Base-by-base conservation (phyloP, 495 filamentous ascomycete genomes). In the Daldinia bambusicola region DNA sequence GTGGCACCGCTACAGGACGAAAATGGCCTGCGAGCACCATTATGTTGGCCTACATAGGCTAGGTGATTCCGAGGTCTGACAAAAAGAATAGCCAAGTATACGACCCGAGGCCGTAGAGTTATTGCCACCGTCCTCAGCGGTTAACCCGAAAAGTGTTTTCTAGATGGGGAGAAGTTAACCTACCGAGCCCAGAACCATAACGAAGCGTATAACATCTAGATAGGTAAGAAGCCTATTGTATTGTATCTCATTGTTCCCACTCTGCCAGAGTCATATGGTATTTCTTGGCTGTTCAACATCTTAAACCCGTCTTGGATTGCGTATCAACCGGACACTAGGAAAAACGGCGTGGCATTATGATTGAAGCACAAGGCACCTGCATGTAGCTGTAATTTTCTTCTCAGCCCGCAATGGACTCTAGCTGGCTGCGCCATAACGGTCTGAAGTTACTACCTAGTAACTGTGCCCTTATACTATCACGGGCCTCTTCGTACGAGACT, bases 351-450 rank as follows among this genome's bases (percentile, higher is more conserved):
- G 34, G 34, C 5, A 36, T 36, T 36, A 36, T 36, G 3, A 36
- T 10, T 36, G 34, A 6, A 5, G 2, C 30, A 31, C 30, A 13
- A 2, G 26, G 6, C 43, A 48, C 26, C 1, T 26, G 26, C 1
- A 26, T 3, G 26, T 3, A 26, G 26, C 26, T 26, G 26, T 3
- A 36, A 48, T 34, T 50, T n/a, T n/a, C n/a, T n/a, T 56, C 37
- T 43, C 52, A 34, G 32, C 26, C 20, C 53, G 26, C 26, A 1
- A 26, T 26, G 26, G 26, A 14, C 14, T 36, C 8, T 48, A 31
- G 36, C 41, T 66, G 36, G 43, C 45, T 59, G 18, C 32, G 34
- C 41, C 22, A 40, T 34, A 50, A 48, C 14, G 36, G 32, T 18
- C 18, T 18, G 31, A 31, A 37, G 12, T 37, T 18, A 13, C 13